A percentile compares a stretch with the other conserved stretches of the same genome.
Evolutionary conservation across 805 yeast genomes (phyloP).

Genomic region (Cyberlindnera suaveolens): DNA sequence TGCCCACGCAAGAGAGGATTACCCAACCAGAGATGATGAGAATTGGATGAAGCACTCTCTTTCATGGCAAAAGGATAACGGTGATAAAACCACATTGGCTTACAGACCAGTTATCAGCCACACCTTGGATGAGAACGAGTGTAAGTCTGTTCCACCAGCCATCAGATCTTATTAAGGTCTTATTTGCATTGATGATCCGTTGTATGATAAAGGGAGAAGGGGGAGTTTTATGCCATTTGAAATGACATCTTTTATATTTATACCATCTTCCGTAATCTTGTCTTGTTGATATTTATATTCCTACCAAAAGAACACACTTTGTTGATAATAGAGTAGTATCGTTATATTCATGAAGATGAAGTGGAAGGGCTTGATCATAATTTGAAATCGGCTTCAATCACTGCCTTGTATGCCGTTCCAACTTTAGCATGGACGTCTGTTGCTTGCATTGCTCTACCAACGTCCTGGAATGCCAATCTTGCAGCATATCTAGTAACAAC

Average conservation of each 20-base stretch:
- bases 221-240: background rate
- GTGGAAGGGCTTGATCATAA: background rate
- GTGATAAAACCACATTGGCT: slow-evolving; percentile 64
- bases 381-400: slow-evolving; percentile 11
- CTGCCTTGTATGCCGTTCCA: slow-evolving; percentile 46
- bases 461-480: slow-evolving; percentile 51
- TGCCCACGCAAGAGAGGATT: slow-evolving; percentile 99
- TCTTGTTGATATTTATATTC: slow-evolving; percentile 3
- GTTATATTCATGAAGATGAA: background rate
- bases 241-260: background rate
- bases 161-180: slow-evolving; percentile 75
- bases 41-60: slow-evolving; percentile 98
- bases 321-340: background rate
- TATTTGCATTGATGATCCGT: background rate
- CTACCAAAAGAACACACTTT: background rate
- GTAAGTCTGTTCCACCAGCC: slow-evolving; percentile 95
- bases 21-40: slow-evolving; percentile 89
- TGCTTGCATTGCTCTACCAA: slow-evolving; percentile 81
- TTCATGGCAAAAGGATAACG: slow-evolving; percentile 77
- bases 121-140: slow-evolving; percentile 87
- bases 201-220: background rate
- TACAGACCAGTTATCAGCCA: slow-evolving; percentile 81
- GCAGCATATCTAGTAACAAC: slow-evolving; percentile 62
- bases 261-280: too few species aligned
- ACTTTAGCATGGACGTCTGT: slow-evolving; percentile 69